Evolutionary conservation across 163 green algal genomes (phyloP).

Genomic region (Chlorella variabilis): DNA sequence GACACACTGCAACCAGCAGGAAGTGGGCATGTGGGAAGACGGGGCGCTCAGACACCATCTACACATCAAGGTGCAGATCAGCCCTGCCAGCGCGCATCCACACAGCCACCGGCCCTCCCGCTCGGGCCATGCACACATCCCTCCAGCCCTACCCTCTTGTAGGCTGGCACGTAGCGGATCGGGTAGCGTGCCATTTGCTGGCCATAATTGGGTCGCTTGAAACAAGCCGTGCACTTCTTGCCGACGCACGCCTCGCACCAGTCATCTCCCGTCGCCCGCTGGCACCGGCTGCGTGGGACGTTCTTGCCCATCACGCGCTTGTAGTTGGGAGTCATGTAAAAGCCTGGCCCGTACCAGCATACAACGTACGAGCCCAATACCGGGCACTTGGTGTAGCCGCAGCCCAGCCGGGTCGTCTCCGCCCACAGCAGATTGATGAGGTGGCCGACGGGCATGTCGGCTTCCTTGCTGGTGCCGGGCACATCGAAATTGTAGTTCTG

Average conservation of each 20-base stretch:
- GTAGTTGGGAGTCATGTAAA: constrained; percentile 1
- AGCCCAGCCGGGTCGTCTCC: neutral
- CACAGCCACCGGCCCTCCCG: too few relatives aligned
- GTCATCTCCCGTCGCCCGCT: neutral
- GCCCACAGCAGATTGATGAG: neutral
- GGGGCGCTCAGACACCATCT: too few relatives aligned
- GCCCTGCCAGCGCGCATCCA: too few relatives aligned
- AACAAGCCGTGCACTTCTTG: neutral
- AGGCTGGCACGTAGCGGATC: neutral
- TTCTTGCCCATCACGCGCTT: neutral
- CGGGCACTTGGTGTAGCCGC: neutral
- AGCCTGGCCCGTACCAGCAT: neutral
- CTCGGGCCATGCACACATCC: too few relatives aligned
- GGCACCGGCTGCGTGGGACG: neutral
- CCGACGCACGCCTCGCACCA: neutral
- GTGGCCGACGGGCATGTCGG: neutral
- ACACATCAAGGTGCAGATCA: too few relatives aligned
- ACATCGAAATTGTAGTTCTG: constrained; percentile 5
- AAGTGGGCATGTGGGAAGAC: too few relatives aligned
- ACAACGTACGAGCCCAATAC: neutral
- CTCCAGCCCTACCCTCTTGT: neutral
- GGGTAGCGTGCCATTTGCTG: neutral
- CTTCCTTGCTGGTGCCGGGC: neutral
- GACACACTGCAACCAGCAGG: neutral
- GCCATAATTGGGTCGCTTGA: neutral